A percentile compares a stretch with the other conserved stretches of the same genome.
Evolutionary conservation across 2,329 filamentous ascomycete species (phyloP).

Genomic region (Stachybotrys echinatus): DNA sequence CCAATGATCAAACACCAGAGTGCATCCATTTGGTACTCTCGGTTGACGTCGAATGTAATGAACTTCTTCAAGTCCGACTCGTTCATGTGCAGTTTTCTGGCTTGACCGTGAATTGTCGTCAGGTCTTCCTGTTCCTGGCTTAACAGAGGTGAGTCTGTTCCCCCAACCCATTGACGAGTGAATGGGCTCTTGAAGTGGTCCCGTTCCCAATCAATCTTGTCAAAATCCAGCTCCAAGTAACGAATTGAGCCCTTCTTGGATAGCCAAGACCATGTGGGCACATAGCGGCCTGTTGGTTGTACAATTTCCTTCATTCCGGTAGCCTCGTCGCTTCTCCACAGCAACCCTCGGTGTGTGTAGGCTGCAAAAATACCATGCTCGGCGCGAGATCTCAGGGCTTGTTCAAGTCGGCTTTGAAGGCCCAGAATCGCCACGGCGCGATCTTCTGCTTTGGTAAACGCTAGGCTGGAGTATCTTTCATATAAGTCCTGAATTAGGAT

Average conservation of each 20-base stretch:
- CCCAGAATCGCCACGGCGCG: not conserved
- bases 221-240: slow-evolving; percentile 13
- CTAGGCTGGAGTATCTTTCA: not conserved
- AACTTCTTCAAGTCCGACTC: not conserved
- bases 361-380: not conserved
- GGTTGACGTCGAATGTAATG: not conserved
- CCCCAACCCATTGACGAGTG: not conserved
- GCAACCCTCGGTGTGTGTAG: not conserved
- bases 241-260: slow-evolving; percentile 18
- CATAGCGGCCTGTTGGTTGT: slow-evolving; percentile 3
- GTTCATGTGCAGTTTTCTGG: not conserved
- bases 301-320: not conserved
- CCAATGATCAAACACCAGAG: not conserved
- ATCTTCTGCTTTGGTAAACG: not conserved
- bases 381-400: not conserved
- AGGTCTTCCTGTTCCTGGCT: no score
- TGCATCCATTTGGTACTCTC: not conserved
- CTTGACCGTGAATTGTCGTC: no score
- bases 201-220: slow-evolving; percentile 1
- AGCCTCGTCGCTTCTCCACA: not conserved
- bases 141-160: not conserved
- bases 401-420: not conserved
- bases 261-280: slow-evolving; percentile 25
- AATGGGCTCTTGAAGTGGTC: not conserved
- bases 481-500: not conserved